Evolutionary conservation across 148 eudicot species (phyloP), one percentile per base, ranked within the genome.

Genomic region (Camellia japonica): DNA sequence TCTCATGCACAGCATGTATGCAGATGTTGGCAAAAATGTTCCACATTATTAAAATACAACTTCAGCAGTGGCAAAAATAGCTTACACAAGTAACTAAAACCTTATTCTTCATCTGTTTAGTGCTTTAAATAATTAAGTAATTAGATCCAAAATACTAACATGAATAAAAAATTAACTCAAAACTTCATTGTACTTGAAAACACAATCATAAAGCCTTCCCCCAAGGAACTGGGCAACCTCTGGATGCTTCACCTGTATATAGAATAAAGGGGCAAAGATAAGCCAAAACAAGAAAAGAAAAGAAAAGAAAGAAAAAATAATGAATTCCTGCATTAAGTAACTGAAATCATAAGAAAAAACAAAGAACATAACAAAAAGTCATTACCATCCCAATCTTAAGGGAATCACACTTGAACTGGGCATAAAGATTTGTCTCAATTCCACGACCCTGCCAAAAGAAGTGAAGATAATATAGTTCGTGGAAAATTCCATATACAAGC

Each of bases 191-290:
- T 86, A 97, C 83, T 97, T 97, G 93, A 97, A 88, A 76, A 97
- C 98, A 73, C 99, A 97, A 80, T 97, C 99, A 63, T 97, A 97
- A 10, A 94, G 93, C 81, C 99, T 89, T 76, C 99, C 99, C 44
- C 99, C 99, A 43, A 97, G 90, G 84, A 97, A 97, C 77, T 94
- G 92, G 15, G 99, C 99, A 77, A 97, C 99, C 85, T 97, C 99
- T 18, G 88, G 93, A 82, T 97, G 99, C 89, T 97, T 97, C 76
- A 97, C 99, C 99, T 97, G 85, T 69, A 81, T 15, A 16, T 15
- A 12, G 3, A 49, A 47, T 11, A 52, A 38, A 19, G 55, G 42
- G 71, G 51, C 71, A 7, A 47, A 18, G 30, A 11, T 59, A 67
- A 30, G 38, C 38, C 38, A 30, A 30, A 30, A 30, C 1, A 30